Evolutionary conservation across 768 basidiomycete genomes (phyloP), one percentile per base, ranked within the genome.

Genomic region (Tephrocybe rancida): DNA sequence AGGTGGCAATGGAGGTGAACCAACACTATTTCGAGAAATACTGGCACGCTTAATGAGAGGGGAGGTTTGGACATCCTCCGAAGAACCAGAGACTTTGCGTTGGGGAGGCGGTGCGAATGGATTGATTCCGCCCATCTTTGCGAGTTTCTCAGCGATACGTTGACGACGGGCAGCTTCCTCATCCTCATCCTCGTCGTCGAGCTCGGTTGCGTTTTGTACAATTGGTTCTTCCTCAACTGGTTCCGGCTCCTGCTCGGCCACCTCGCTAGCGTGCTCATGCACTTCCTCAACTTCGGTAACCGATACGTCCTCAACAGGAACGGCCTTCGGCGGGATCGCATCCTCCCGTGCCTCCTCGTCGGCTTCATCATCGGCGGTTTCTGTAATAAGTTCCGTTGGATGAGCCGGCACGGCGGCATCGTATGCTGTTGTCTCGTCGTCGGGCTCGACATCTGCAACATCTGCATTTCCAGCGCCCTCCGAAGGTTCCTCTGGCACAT

Each of bases 111-210:
- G 58, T 0, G 68, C 69, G 38, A 84, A 71, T 1, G 84, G 80
- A 59, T 84, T 87, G 59, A 87, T 71, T n/a, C 81, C 88, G 14
- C 87, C 88, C 73, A 83, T 84, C 67, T 83, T 81, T 6, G 84
- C 83, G 74, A 71, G 78, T 70, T 58, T 81, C 79, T 83, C 86
- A 21, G 86, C 81, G 19, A 89, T 79, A 46, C 81, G 82, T 55
- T 76, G 78, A 37, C 78, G 76, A 30, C 82, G 78, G 2, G 76
- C 70, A 55, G 72, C 80, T 56, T 84, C 84, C 16, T 81, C 82
- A 38, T 81, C 79, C 44, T 78, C 80, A 35, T 76, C 75, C 34
- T 73, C 77, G 11, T 71, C 61, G 5, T 64, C 61, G n/a, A n/a
- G n/a, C 26, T 14, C 54, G 26, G 30, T 14, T 16, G 25, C 45